Base-by-base conservation (phyloP, 805 yeast species). In the Yarrowia bubula region DNA sequence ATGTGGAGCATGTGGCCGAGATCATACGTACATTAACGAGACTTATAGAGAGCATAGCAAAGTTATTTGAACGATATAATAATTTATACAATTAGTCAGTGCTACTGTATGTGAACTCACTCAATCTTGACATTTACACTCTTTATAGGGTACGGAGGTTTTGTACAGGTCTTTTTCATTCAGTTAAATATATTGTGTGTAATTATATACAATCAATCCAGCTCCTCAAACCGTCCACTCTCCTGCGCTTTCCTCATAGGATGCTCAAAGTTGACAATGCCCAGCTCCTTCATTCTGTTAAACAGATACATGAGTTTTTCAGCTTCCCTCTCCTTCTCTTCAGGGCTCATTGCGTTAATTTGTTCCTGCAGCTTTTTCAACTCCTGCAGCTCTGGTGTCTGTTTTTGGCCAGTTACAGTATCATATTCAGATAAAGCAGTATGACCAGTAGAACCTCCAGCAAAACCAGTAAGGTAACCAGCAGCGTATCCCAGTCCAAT, bases 261-360 rank as follows among this genome's bases (percentile, higher is more conserved):
- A 64, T 80, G 79, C 58, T 75, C 73, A 55, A 78, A 78, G 42
- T 77, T 73, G 65, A 80, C 74, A 1, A 75, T 72, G 2, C 79
- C 78, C 48, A 72, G 71, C 57, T 72, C 73, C 66, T 76, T 79
- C 73, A 78, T 75, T 68, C 81, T 69, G 50, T 78, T 81, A 67
- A 80, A 79, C 7, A 79, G 62, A 4, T 73, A 75, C 69, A 78
- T 80, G 65, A 80, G 67, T 66, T 78, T 74, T 63, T 80, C 83
- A 2, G 83, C 83, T 67, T 80, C 83, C 8, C 68, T 69, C 67
- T 76, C 80, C 69, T 80, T 79, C 65, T 80, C 83, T 58, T 77
- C 81, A 8, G 74, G 75, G 1, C 80, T 75, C 75, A 79, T 74
- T 1, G 71, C 75, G 14, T 67, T 70, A 8, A 67, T 57, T 3